Base-by-base conservation (phyloP, 345 rosid species). In the Eucalyptus albens region DNA sequence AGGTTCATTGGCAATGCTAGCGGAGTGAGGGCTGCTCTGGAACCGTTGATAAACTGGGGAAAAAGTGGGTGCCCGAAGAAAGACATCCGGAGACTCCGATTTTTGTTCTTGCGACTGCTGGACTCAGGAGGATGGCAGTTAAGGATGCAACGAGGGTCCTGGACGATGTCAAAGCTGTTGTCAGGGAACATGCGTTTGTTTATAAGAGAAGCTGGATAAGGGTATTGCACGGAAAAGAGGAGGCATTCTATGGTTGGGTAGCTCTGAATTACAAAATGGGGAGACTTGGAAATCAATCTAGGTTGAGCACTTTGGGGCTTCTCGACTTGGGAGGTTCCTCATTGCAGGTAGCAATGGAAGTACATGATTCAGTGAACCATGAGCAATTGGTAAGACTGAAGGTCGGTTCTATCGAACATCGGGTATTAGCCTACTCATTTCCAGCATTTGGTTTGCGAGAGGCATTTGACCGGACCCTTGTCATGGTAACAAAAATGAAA, bases 271-370 rank as follows among this genome's bases (percentile, higher is more conserved):
- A 93, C 87, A 93, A 90, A 91, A 90, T 93, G 94, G 94, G 94
- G 31, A 90, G 83, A 42, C 92, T 94, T 47, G 91, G 92, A 16
- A 92, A 93, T 91, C 91, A 92, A 40, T 92, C 89, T 9, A 87
- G 81, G 59, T 89, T 87, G 45, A 86, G 92, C 42, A 92, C 94
- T 26, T 86, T 92, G 56, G 97, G 96, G 69, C 95, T 95, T 89
- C 94, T 95, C 16, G 97, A 95, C 91, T 82, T 95, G 87, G 96
- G 96, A 90, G 95, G 95, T 90, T 95, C 97, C 13, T 95, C 97
- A 1, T 92, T 95, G 94, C 95, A 93, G 94, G 92, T 93, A 42
- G 96, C 91, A 40, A 86, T 91, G 85, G 94, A 94, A 92, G 94
- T 86, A 42, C 86, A 91, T 83, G 92, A 88, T 44, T 49, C 72